Conservation (phyloP, 345 rosid species). For the Syzygium aqueum region DNA sequence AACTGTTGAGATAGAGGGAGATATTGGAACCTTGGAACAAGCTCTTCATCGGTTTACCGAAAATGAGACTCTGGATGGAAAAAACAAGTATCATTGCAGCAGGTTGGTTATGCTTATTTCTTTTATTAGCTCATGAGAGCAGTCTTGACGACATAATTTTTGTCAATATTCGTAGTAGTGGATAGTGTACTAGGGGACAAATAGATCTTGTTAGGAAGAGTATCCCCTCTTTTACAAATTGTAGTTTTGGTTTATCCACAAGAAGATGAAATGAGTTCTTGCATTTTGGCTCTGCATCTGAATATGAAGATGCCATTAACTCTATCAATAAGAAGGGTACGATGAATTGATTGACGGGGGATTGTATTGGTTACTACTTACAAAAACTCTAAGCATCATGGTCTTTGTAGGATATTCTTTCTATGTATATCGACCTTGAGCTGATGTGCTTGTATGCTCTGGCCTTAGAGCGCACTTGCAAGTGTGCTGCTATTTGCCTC, state of each 20-base stretch:
- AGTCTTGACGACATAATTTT: not conserved
- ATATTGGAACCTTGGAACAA: constrained; percentile 77
- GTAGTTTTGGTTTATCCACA: not conserved
- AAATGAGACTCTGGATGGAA: constrained; percentile 92
- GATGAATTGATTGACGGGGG: not conserved
- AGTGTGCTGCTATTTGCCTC: not conserved
- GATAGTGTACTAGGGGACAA: not conserved
- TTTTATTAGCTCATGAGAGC: not conserved
- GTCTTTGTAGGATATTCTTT: not conserved
- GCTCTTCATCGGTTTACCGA: constrained; percentile 76
- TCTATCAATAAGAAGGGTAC: not conserved
- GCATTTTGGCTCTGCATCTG: not conserved
- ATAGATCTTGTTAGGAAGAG: not conserved
- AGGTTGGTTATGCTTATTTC: constrained; percentile 38
- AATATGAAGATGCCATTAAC: not conserved
- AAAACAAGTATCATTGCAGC: constrained; percentile 84
- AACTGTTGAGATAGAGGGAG: constrained; percentile 93
- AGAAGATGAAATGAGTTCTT: not conserved
- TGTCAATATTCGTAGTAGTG: not conserved
- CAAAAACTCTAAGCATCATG: not conserved
- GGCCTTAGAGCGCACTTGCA: not conserved
- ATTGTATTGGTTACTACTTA: not conserved
- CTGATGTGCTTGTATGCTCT: not conserved
- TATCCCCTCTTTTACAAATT: not conserved
- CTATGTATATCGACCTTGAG: not conserved